A percentile compares a stretch with the other conserved stretches of the same genome.
Conservation (phyloP, 2,329 filamentous ascomycete genomes). For the Rhinocladiella similis region DNA sequence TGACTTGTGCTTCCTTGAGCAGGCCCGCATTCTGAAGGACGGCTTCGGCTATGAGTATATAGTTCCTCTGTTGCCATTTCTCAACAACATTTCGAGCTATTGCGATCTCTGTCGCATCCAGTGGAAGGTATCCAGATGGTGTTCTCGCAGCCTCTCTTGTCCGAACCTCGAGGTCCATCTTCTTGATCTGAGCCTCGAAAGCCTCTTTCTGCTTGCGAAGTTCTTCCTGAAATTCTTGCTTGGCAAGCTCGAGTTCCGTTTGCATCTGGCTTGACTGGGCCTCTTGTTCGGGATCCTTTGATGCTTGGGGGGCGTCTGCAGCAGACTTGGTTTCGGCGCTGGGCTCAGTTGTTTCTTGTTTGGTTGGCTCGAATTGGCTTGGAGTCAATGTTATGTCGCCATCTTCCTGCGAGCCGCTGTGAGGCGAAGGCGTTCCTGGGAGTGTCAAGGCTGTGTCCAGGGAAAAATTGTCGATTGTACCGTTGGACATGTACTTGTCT, state of each 20-base stretch:
- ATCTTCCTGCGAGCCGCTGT: constrained; percentile 54
- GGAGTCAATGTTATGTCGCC: constrained; percentile 62
- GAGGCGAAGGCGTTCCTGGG: constrained; percentile 79
- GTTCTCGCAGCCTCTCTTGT: constrained; percentile 52
- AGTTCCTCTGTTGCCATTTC: constrained; percentile 81
- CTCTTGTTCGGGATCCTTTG: constrained; percentile 70
- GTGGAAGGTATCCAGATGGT: constrained; percentile 42
- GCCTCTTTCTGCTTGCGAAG: constrained; percentile 78
- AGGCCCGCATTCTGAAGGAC: constrained; percentile 84
- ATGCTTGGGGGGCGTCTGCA: constrained; percentile 70
- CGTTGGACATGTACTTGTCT: constrained; percentile 94
- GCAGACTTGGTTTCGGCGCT: constrained; percentile 46
- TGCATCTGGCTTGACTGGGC: constrained; percentile 81
- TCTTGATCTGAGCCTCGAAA: constrained; percentile 81
- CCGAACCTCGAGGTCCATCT: constrained; percentile 57
- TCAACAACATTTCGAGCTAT: constrained; percentile 66
- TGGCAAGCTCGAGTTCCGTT: constrained; percentile 72
- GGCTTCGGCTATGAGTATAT: constrained; percentile 90
- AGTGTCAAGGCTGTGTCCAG: constrained; percentile 92
- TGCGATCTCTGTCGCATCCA: constrained; percentile 71
- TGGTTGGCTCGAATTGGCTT: constrained; percentile 73
- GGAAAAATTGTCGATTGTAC: constrained; percentile 93
- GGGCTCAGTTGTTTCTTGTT: no score
- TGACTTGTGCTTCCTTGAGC: constrained; percentile 93
- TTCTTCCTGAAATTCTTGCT: constrained; percentile 85